Evolutionary conservation across 768 basidiomycete genomes (phyloP), one percentile per base, ranked within the genome.

Genomic region (Lentinula edodes): DNA sequence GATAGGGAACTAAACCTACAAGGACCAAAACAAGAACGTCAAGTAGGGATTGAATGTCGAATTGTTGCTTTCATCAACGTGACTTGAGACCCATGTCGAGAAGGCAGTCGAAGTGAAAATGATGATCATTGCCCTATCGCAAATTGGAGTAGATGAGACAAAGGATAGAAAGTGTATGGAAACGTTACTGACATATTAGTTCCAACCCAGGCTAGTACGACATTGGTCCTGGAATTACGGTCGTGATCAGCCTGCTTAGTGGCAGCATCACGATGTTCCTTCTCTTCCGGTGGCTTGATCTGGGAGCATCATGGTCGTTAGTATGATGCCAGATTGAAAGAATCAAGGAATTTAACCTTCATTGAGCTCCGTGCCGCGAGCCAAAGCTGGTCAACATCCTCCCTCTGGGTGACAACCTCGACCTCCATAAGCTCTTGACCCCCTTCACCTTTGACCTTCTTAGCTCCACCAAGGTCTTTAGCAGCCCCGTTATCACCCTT

Each of bases 301-400:
- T 54, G 18, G 39, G 12, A 18, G 35, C 35, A 54, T 12, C 4
- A 38, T 20, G 18, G 28, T 15, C 35, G 18, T 20, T n/a, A 39
- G 20, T 0, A 20, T 10, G 7, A 53, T 8, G 32, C 9, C 3
- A 35, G 8, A 35, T 10, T 16, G 10, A 6, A 38, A 12, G n/a
- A 39, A 16, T 41, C 5, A 34, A 32, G 1, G 18, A 38, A 39
- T 18, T 15, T 38, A 2, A 82, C 76, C 65, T 86, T 82, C 63
- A 95, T 78, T 32, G 92, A 80, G 60, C 77, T 77, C 62, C 87
- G 83, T 28, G 90, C 89, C 20, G 92, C 91, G 16, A 77, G 71
- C 94, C 94, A 96, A 45, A 96, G 73, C 56, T 87, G 88, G 69
- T 95, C 93, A 58, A 95, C 90, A 63, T 95, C 93, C 71, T 95